These are phyloP conservation scores for Eutrema yunnanense DNA, from an alignment of 345 rosid genomes.

Conservation along the genomic window DNA sequence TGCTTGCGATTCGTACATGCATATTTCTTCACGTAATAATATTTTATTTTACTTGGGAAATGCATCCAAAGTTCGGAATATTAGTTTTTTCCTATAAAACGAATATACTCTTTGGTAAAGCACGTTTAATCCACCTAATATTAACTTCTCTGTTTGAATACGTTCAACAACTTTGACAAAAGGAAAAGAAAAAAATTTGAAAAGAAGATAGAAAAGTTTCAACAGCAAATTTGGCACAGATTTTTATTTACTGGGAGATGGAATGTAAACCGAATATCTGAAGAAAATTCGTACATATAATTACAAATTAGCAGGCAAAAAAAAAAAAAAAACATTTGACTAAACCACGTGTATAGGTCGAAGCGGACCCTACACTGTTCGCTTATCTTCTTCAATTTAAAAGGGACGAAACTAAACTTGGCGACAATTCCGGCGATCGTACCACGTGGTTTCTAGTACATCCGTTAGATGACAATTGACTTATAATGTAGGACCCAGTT, in stretches of 20 bases:
- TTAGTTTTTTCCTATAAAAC: not conserved
- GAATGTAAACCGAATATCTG: not conserved
- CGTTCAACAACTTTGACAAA: not conserved
- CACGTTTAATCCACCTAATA: not conserved
- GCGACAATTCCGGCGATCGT: slow-evolving; percentile 8
- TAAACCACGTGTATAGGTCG: not conserved
- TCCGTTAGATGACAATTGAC: slow-evolving; percentile 22
- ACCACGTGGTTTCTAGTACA: slow-evolving; percentile 17
- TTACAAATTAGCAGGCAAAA: not conserved
- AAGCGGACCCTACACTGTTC: not conserved
- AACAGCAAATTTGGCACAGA: not conserved
- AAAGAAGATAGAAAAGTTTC: not conserved
- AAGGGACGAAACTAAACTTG: not conserved
- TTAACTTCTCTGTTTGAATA: not conserved
- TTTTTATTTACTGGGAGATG: not conserved
- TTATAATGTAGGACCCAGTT: not conserved
- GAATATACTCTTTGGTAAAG: not conserved
- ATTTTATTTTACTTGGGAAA: not conserved
- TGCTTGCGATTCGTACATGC: not conserved
- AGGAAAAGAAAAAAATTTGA: not conserved
- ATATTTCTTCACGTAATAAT: not conserved
- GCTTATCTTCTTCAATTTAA: slow-evolving; percentile 13
- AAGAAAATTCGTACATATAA: not conserved
- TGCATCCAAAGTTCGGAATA: not conserved
- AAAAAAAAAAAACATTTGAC: not conserved